These are phyloP conservation scores for Fusarium coicis DNA, from an alignment of 2,329 filamentous ascomycete species.

Conservation along the genomic window DNA sequence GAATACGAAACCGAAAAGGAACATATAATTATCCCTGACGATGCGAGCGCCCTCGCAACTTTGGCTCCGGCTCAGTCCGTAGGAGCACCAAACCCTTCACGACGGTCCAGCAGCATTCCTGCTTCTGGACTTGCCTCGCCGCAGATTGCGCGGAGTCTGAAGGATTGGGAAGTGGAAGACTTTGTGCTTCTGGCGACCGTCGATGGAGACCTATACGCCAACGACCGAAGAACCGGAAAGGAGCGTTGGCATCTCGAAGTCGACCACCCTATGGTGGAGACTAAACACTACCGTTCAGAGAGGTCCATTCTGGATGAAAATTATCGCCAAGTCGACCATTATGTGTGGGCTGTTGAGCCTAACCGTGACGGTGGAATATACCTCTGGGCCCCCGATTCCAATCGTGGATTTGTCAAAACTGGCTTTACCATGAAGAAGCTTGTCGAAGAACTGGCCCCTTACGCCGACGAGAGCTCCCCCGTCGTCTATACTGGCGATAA, in stretches of 20 bases:
- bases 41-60: conserved; percentile 97
- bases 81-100: conserved; percentile 86
- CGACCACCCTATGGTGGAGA: conserved; percentile 90
- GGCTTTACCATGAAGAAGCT: conserved; percentile 84
- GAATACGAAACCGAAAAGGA: conserved; percentile 46
- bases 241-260: conserved; percentile 87
- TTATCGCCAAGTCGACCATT: conserved; percentile 79
- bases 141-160: conserved; percentile 94
- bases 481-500: conserved; percentile 93
- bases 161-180: conserved; percentile 99
- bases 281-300: conserved; percentile 80
- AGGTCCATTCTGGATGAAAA: conserved; percentile 69
- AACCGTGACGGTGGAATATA: conserved; percentile 88
- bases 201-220: conserved; percentile 94
- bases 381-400: conserved; percentile 76
- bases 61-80: conserved; percentile 96
- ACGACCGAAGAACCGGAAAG: conserved; percentile 86
- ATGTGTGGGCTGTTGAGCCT: conserved; percentile 95
- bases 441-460: conserved; percentile 84
- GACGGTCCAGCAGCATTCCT: conserved; percentile 67
- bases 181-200: conserved; percentile 99
- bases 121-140: conserved; percentile 79
- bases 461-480: conserved; percentile 77
- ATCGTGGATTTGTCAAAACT: conserved; percentile 71
- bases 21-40: conserved; percentile 58